phyloP scores from a whole-genome alignment of 352 stramenopile species.

The Thraustochytrium sp. region DNA sequence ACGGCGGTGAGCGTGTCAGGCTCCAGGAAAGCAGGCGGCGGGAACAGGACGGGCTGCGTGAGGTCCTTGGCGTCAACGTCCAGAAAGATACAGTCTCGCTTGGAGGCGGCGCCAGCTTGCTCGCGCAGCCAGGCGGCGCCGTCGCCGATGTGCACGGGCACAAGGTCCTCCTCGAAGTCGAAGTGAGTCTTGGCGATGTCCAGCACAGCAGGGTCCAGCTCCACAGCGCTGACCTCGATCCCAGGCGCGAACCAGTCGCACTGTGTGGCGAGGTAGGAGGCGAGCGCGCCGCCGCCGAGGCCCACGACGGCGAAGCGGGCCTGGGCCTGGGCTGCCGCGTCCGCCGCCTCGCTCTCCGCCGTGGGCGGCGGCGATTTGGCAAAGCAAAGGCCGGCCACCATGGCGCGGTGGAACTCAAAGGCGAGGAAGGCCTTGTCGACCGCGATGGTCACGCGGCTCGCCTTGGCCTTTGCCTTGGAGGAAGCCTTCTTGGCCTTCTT shows the following conservation, averaged over 20 bases:
- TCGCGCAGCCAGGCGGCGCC: slow-evolving; percentile 44
- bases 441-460: background rate
- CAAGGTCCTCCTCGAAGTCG: slow-evolving; percentile 60
- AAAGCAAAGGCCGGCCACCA: slow-evolving; percentile 57
- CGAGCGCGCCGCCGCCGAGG: slow-evolving; percentile 64
- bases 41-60: slow-evolving; percentile 60
- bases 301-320: slow-evolving; percentile 56
- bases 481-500: slow-evolving; percentile 58
- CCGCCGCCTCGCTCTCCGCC: background rate
- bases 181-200: slow-evolving; percentile 64
- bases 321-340: background rate
- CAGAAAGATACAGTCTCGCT: slow-evolving; percentile 56
- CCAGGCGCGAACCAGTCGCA: background rate
- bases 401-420: slow-evolving; percentile 71
- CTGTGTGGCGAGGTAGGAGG: slow-evolving; percentile 57
- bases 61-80: slow-evolving; percentile 71
- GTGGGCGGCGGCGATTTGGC: too few species aligned
- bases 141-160: slow-evolving; percentile 58
- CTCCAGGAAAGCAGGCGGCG: slow-evolving; percentile 61
- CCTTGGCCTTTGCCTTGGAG: slow-evolving; percentile 63
- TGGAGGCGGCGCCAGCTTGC: slow-evolving; percentile 48
- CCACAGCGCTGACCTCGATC: slow-evolving; percentile 57
- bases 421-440: slow-evolving; percentile 62
- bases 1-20: slow-evolving; percentile 54
- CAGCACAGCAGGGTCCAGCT: slow-evolving; percentile 63